Evolutionary conservation across 2,329 filamentous ascomycete genomes (phyloP).

Genomic region (Verticillium klebahnii): DNA sequence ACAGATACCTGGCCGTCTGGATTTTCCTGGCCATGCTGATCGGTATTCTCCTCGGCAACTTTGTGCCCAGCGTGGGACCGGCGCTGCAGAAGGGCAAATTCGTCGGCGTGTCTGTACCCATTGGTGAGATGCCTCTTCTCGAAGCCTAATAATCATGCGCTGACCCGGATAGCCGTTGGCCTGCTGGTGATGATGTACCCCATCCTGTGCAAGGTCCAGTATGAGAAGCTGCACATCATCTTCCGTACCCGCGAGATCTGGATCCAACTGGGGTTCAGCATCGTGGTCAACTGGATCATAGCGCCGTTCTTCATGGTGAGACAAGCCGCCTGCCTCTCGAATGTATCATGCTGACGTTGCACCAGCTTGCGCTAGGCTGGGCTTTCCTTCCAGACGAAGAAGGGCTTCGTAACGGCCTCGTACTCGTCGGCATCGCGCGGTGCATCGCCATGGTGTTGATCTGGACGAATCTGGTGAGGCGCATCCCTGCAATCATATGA

Average conservation of each 20-base stretch:
- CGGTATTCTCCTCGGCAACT: slow-evolving; percentile 73
- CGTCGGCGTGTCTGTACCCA: slow-evolving; percentile 63
- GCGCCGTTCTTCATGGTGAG: slow-evolving; percentile 77
- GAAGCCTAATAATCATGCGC: background rate
- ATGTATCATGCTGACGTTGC: background rate
- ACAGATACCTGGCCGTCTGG: slow-evolving; percentile 64
- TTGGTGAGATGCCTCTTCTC: slow-evolving; percentile 38
- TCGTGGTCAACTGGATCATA: slow-evolving; percentile 78
- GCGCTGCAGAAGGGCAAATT: slow-evolving; percentile 68
- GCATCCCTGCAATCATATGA: background rate
- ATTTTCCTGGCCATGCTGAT: slow-evolving; percentile 75
- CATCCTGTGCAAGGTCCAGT: slow-evolving; percentile 81
- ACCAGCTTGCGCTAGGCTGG: slow-evolving; percentile 61
- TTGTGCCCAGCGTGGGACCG: slow-evolving; percentile 57
- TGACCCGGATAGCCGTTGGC: slow-evolving; percentile 56
- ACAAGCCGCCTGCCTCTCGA: slow-evolving; percentile 8
- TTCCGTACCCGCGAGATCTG: slow-evolving; percentile 60
- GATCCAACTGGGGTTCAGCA: slow-evolving; percentile 73
- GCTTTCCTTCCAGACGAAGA: slow-evolving; percentile 58
- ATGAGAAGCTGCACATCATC: slow-evolving; percentile 66
- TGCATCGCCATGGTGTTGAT: slow-evolving; percentile 85
- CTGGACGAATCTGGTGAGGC: slow-evolving; percentile 56
- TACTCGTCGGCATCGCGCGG: slow-evolving; percentile 77
- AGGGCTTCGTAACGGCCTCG: slow-evolving; percentile 60
- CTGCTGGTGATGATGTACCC: slow-evolving; percentile 93